Conservation (phyloP, 73 alveolate genomes). For the Uronychia setigera region DNA sequence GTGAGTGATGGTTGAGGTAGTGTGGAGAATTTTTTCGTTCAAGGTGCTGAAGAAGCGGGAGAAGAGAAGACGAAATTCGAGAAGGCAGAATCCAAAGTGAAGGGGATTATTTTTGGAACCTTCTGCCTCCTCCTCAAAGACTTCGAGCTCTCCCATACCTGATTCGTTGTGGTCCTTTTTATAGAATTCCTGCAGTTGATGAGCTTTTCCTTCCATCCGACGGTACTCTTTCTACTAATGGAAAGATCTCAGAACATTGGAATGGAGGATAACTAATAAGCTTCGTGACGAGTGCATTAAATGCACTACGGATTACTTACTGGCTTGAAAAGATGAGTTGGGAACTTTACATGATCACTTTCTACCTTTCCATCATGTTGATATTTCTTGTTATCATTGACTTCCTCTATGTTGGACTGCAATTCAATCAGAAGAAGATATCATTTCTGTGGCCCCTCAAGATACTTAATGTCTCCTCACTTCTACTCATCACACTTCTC, state of each 20-base stretch:
- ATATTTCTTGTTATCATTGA: slow-evolving; percentile 41
- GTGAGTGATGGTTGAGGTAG: no score
- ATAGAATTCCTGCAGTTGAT: slow-evolving; percentile 44
- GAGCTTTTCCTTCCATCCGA: slow-evolving; percentile 45
- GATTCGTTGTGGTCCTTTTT: slow-evolving; percentile 20
- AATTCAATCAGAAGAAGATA: slow-evolving; percentile 30
- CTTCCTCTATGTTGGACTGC: slow-evolving; percentile 37
- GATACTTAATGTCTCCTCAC: slow-evolving; percentile 17
- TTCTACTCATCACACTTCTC: slow-evolving; percentile 11
- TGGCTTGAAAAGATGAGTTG: slow-evolving; percentile 40
- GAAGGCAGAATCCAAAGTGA: no score
- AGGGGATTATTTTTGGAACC: slow-evolving; percentile 42
- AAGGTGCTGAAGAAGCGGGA: no score
- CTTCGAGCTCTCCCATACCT: slow-evolving; percentile 51
- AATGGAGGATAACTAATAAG: background rate
- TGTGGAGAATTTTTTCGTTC: no score
- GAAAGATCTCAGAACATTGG: slow-evolving; percentile 36
- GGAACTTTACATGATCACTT: slow-evolving; percentile 38
- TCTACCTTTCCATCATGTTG: slow-evolving; percentile 33
- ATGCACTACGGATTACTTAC: slow-evolving; percentile 14
- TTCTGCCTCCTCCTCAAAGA: slow-evolving; percentile 50
- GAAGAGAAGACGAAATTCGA: no score
- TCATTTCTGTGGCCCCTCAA: slow-evolving; percentile 64
- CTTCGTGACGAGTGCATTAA: slow-evolving; percentile 13
- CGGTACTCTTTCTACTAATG: slow-evolving; percentile 23